Base-by-base conservation (phyloP, 257 asterid genomes). In the Dorcoceras hygrometricum region DNA sequence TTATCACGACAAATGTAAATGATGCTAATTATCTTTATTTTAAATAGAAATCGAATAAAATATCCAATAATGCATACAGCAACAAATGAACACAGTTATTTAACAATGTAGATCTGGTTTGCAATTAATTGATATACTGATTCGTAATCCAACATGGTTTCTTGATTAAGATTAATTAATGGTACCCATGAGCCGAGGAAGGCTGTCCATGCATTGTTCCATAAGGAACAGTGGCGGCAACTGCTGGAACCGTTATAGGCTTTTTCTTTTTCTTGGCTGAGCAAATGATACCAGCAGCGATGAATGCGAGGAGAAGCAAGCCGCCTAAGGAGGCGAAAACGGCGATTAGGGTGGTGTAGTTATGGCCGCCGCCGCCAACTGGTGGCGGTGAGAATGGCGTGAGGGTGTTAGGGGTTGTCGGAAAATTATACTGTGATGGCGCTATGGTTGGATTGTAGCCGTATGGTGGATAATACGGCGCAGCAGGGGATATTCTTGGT, bases 221-320 rank as follows among this genome's bases (percentile, higher is more conserved):
- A 51, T 72, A 66, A 20, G 39, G 46, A 34, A 10, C 16, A 7
- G 36, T 78, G 11, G 58, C 78, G 1, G 84, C 77, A 2, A 83
- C 82, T 0, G 83, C 84, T 4, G 87, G 89, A 18, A 70, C 66
- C 75, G 82, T 61, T 1, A 84, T 59, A 0, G 85, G 84, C 68
- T 81, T 87, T 83, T 85, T 88, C 85, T 81, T 87, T 23, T 78
- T 85, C 83, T 85, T 85, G 59, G 89, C 88, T 14, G 82, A 53
- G 81, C 88, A 88, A 39, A 83, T 81, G 20, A 88, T 76, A 0
- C 88, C 92, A 2, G 77, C 79, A 1, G 88, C 93, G 0, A 88
- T 80, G 81, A 88, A 83, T 27, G 95, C 93, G 0, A 85, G 83
- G 78, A 88, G 80, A 80, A 83, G 80, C 2, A 73, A 11, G 0